These are phyloP conservation scores for Postia placenta DNA, from an alignment of 768 basidiomycete genomes.

Conservation along the genomic window DNA sequence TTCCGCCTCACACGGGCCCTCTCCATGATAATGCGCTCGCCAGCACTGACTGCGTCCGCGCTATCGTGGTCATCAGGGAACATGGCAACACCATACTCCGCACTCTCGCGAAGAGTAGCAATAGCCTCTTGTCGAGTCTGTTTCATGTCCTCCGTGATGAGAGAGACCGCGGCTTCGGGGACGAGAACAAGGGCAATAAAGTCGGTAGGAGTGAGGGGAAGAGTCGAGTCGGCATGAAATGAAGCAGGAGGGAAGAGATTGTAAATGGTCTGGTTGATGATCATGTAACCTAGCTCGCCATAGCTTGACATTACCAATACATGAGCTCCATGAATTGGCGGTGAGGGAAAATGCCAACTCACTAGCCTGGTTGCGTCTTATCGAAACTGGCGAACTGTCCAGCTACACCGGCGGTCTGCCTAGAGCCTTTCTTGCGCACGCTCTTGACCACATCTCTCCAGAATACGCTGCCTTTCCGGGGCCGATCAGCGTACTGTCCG, in stretches of 20 bases:
- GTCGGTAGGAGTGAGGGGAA: conserved; percentile 65
- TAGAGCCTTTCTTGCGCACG: conserved; percentile 58
- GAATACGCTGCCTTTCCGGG: conserved; percentile 46
- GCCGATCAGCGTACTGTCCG: conserved; percentile 13
- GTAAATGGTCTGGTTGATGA: conserved; percentile 73
- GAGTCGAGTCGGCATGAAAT: conserved; percentile 45
- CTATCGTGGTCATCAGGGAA: conserved; percentile 56
- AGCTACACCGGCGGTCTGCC: conserved; percentile 58
- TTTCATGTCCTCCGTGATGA: conserved; percentile 75
- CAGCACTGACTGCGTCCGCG: conserved; percentile 27
- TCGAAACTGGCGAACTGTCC: conserved; percentile 78
- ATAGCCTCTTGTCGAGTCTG: conserved; percentile 46
- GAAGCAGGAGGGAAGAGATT: conserved; percentile 63
- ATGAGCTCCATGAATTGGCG: background rate
- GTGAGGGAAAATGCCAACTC: conserved; percentile 27
- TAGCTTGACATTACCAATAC: conserved; percentile 56
- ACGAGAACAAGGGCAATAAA: conserved; percentile 85
- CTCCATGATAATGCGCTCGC: conserved; percentile 39
- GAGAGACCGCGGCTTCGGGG: conserved; percentile 75
- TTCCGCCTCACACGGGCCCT: conserved; percentile 35
- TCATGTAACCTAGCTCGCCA: conserved; percentile 77
- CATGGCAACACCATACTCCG: conserved; percentile 80
- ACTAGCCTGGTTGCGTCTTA: conserved; percentile 89
- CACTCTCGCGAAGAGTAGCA: conserved; percentile 63
- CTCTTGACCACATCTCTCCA: conserved; percentile 64